These are phyloP conservation scores for Creolimax fragrantissima DNA, from an alignment of 78 protist genomes.

Conservation along the genomic window DNA sequence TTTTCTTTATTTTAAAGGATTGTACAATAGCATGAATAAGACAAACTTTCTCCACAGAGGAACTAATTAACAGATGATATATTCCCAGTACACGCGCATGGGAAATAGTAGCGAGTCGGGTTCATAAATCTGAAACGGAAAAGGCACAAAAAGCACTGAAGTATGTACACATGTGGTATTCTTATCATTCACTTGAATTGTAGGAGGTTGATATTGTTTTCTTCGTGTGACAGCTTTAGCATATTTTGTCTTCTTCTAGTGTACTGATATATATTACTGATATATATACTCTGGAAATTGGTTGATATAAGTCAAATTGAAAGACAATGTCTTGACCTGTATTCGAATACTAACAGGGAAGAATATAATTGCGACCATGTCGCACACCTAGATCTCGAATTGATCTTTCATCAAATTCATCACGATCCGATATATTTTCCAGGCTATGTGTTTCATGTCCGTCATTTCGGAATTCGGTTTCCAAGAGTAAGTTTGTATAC, in stretches of 20 bases:
- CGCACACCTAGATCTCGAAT: not conserved
- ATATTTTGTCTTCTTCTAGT: not conserved
- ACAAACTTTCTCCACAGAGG: not conserved
- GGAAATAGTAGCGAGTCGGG: not conserved
- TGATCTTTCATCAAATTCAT: not conserved
- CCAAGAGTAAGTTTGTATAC: not conserved
- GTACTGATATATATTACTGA: too few species aligned
- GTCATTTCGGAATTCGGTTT: not conserved
- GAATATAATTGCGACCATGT: not conserved
- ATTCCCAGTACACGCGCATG: not conserved
- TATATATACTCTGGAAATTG: too few species aligned
- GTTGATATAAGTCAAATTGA: too few species aligned
- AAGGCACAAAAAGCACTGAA: not conserved
- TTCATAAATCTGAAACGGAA: not conserved
- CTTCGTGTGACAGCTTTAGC: not conserved
- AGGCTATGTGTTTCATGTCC: not conserved
- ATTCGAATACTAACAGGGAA: too few species aligned
- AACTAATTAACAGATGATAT: not conserved
- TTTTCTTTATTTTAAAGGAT: not conserved
- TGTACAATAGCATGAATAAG: not conserved
- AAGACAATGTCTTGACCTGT: too few species aligned
- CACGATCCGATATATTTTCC: not conserved
- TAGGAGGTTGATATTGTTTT: not conserved
- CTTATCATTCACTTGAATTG: not conserved
- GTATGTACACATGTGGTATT: not conserved